Percentiles rank a stretch among this genome's conserved stretches.
Evolutionary conservation across 352 stramenopile species (phyloP).

Genomic region (Globisporangium sylvaticum): DNA sequence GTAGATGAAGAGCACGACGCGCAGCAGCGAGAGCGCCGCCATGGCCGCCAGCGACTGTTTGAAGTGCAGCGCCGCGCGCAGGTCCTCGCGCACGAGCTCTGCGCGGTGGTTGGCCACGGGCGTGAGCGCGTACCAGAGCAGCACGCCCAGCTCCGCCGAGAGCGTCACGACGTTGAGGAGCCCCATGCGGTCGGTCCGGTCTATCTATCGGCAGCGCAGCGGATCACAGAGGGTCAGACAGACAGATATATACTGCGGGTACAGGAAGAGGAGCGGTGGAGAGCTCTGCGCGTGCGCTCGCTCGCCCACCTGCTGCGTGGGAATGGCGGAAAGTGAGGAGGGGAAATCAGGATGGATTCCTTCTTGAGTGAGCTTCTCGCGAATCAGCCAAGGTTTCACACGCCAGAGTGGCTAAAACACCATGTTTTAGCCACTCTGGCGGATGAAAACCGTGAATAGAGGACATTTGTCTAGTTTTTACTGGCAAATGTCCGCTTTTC

Average conservation of each 20-base stretch:
- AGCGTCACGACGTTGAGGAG: slow-evolving; percentile 65
- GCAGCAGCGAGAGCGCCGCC: slow-evolving; percentile 42
- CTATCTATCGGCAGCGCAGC: not conserved
- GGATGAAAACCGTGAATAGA: too few species aligned
- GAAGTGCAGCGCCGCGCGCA: slow-evolving; percentile 37
- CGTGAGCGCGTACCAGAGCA: slow-evolving; percentile 51
- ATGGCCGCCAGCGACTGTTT: slow-evolving; percentile 67
- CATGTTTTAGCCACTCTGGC: too few species aligned
- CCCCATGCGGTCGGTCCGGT: slow-evolving; percentile 36
- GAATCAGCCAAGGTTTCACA: not conserved
- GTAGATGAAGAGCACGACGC: slow-evolving; percentile 61
- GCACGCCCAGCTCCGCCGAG: slow-evolving; percentile 44
- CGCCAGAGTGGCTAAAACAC: too few species aligned
- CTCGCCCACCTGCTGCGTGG: slow-evolving; percentile 1
- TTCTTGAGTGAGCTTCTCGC: slow-evolving; percentile 1
- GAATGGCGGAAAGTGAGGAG: not conserved
- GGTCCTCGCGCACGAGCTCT: slow-evolving; percentile 34
- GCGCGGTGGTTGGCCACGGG: slow-evolving; percentile 29
- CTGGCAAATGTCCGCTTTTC: not conserved
- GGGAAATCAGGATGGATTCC: slow-evolving; percentile 1
- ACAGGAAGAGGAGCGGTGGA: too few species aligned
- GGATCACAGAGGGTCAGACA: not conserved
- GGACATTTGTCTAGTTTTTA: too few species aligned
- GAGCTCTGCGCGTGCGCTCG: not conserved
- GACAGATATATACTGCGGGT: not conserved